A percentile compares a stretch with the other conserved stretches of the same genome.
Conservation (phyloP, 805 yeast genomes). For the Starmerella apis region DNA sequence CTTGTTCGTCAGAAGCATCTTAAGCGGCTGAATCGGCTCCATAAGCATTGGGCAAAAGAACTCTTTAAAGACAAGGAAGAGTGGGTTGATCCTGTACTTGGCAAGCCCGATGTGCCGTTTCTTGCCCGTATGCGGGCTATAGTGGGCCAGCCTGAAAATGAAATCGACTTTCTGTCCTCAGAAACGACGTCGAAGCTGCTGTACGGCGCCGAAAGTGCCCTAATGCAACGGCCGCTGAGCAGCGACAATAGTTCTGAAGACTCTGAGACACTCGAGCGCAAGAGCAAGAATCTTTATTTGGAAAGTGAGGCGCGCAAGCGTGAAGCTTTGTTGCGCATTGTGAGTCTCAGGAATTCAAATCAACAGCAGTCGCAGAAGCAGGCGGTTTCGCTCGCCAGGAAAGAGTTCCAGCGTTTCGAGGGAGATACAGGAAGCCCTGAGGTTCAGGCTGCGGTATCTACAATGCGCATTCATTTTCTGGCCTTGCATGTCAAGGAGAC, state of each 20-base stretch:
- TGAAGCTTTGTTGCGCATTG: conserved; percentile 58
- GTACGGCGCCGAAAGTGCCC: conserved; percentile 63
- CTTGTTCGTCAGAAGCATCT: conserved; percentile 25
- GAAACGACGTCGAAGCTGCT: conserved; percentile 64
- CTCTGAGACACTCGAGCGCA: conserved; percentile 23
- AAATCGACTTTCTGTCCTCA: conserved; percentile 49
- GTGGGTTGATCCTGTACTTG: conserved; percentile 75
- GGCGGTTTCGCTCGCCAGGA: conserved; percentile 54
- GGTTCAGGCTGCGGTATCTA: conserved; percentile 86
- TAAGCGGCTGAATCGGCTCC: conserved; percentile 25
- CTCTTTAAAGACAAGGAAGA: conserved; percentile 24
- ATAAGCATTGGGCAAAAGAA: conserved; percentile 29
- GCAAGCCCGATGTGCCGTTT: conserved; percentile 56
- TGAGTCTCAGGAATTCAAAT: conserved; percentile 62
- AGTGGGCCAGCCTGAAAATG: conserved; percentile 51
- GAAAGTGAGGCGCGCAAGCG: conserved; percentile 45
- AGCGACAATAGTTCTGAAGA: conserved; percentile 13
- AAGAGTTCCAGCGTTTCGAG: conserved; percentile 69
- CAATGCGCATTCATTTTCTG: conserved; percentile 66
- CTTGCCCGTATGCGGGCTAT: conserved; percentile 56
- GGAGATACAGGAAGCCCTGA: conserved; percentile 95
- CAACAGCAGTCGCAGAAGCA: conserved; percentile 46
- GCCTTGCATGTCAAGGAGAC: conserved; percentile 61
- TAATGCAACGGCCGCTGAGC: conserved; percentile 1
- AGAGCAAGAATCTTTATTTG: conserved; percentile 14